Conservation (phyloP, 202 grass and related monocot species). For the Eragrostis tef region DNA sequence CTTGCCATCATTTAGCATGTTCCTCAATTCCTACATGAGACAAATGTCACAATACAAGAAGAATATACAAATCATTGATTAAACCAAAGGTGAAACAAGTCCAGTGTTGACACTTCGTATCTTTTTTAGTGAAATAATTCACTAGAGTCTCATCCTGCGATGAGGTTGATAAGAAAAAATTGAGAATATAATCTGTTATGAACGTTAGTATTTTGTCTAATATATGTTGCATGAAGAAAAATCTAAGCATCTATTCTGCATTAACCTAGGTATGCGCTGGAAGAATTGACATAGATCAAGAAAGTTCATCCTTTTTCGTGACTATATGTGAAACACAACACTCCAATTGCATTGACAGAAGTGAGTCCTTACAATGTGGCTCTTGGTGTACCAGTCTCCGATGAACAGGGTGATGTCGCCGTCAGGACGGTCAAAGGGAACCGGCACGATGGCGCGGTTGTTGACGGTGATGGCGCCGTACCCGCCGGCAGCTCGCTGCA, state of each 20-base stretch:
- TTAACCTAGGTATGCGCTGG: background rate
- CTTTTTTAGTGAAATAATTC: background rate
- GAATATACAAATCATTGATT: conserved; percentile 9
- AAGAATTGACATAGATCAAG: conserved; percentile 13
- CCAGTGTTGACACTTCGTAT: background rate
- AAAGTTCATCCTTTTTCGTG: conserved; percentile 2
- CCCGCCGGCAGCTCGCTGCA: conserved; percentile 80
- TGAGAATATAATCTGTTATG: too few relatives aligned
- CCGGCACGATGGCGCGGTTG: conserved; percentile 62
- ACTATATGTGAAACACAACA: conserved; percentile 13
- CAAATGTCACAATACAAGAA: conserved; percentile 40
- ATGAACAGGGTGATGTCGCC: conserved; percentile 85
- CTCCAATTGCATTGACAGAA: conserved; percentile 4
- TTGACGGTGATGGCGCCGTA: conserved; percentile 74
- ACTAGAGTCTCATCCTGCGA: background rate
- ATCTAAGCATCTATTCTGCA: background rate
- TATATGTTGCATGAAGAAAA: background rate
- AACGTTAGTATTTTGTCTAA: background rate
- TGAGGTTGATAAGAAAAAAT: too few relatives aligned
- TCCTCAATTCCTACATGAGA: conserved; percentile 74
- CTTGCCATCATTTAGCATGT: conserved; percentile 68
- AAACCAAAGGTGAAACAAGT: background rate
- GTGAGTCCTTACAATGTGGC: conserved; percentile 67
- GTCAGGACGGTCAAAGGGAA: conserved; percentile 69
- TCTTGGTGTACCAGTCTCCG: conserved; percentile 90